Percentiles rank a stretch among this genome's conserved stretches.
Conservation (phyloP, 495 filamentous ascomycete species). For the Aspergillus sclerotiicarbonarius region DNA sequence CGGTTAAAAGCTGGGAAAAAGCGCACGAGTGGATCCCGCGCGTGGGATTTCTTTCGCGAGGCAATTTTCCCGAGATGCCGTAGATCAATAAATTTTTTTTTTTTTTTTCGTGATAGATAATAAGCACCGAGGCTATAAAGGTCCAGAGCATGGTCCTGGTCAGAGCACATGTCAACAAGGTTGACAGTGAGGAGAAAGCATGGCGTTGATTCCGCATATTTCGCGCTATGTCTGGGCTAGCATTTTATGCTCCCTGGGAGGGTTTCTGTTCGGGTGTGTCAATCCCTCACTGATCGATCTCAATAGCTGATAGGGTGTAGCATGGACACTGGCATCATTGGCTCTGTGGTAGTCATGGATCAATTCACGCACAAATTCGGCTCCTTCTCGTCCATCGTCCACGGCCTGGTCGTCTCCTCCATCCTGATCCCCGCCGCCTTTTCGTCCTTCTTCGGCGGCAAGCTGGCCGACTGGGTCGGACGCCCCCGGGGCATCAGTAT, state of each 20-base stretch:
- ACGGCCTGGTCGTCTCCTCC: slow-evolving; percentile 61
- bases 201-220: too few relatives aligned
- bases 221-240: slow-evolving; percentile 22
- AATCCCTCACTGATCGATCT: background rate
- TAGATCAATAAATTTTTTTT: too few relatives aligned
- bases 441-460: slow-evolving; percentile 60
- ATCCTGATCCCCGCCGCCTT: slow-evolving; percentile 62
- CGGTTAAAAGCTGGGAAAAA: too few relatives aligned
- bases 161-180: too few relatives aligned
- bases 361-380: slow-evolving; percentile 50
- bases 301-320: slow-evolving; percentile 12
- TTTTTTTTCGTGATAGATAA: too few relatives aligned
- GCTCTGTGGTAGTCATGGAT: slow-evolving; percentile 59
- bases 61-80: too few relatives aligned
- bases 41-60: too few relatives aligned
- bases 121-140: too few relatives aligned
- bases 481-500: slow-evolving; percentile 50
- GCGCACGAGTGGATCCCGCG: too few relatives aligned
- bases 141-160: too few relatives aligned
- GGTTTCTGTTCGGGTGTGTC: slow-evolving; percentile 19
- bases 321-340: slow-evolving; percentile 63
- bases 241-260: slow-evolving; percentile 20
- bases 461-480: slow-evolving; percentile 58
- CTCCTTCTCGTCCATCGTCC: slow-evolving; percentile 50
- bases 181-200: too few relatives aligned